phyloP scores from a whole-genome alignment of 139 green algal genomes.

The Coelastrella sp. region DNA sequence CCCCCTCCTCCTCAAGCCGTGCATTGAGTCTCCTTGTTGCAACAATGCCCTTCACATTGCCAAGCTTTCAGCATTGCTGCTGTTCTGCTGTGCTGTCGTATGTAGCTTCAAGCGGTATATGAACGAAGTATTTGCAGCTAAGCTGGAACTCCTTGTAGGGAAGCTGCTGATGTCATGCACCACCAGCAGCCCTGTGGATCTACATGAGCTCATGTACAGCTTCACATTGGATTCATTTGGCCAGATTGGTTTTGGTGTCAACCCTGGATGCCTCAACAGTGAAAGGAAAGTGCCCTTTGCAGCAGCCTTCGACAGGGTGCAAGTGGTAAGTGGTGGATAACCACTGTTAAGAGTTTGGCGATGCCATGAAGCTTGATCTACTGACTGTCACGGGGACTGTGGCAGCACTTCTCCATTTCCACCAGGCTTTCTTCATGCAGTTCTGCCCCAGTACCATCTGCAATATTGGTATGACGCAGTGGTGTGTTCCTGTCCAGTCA shows the following conservation, averaged over 20 bases:
- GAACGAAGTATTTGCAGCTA: constrained; percentile 15
- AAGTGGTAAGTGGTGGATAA: constrained; percentile 38
- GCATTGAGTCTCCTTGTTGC: background rate
- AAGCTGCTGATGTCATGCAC: background rate
- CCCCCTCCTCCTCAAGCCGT: too few relatives aligned
- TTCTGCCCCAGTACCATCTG: background rate
- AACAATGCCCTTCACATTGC: background rate
- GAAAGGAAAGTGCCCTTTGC: constrained; percentile 38
- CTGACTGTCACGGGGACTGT: too few relatives aligned
- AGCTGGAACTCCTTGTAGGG: constrained; percentile 13
- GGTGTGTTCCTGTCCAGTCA: too few relatives aligned
- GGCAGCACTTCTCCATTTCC: too few relatives aligned
- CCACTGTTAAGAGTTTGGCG: background rate
- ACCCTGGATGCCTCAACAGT: constrained; percentile 33
- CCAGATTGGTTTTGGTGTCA: constrained; percentile 39
- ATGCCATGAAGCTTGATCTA: background rate
- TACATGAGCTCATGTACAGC: constrained; percentile 52
- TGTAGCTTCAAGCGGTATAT: constrained; percentile 45
- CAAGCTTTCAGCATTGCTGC: background rate
- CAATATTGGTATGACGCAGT: too few relatives aligned
- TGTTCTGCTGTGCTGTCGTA: background rate
- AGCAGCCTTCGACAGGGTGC: constrained; percentile 38
- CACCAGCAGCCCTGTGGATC: constrained; percentile 8
- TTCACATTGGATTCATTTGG: constrained; percentile 48
- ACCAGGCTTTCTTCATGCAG: background rate